phyloP scores from a whole-genome alignment of 2,329 filamentous ascomycete genomes.

The Microsporum ferrugineum region DNA sequence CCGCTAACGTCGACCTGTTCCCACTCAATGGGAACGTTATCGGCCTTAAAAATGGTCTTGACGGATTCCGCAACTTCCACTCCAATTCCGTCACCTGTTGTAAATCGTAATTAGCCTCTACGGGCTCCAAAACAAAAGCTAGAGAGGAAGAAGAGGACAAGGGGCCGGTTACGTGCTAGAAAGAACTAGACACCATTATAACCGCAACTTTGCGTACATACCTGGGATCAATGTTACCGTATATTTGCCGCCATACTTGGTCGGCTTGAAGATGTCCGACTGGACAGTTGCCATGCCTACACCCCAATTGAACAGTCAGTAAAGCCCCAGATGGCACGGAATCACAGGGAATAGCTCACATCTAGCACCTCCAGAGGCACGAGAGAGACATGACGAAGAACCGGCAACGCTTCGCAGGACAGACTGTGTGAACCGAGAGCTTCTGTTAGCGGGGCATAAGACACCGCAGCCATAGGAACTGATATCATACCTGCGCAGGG shows the following conservation, averaged over 20 bases:
- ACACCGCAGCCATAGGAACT: not conserved
- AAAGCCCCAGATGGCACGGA: not conserved
- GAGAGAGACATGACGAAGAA: slow-evolving; percentile 36
- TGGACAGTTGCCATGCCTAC: slow-evolving; percentile 67
- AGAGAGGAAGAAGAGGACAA: not conserved
- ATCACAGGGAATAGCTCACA: slow-evolving; percentile 30
- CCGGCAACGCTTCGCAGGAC: slow-evolving; percentile 45
- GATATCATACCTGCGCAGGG: slow-evolving; percentile 30
- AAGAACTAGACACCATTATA: not conserved
- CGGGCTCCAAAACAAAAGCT: not conserved
- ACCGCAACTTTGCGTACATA: slow-evolving; percentile 28
- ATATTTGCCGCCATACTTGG: slow-evolving; percentile 99
- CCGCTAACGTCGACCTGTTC: slow-evolving; percentile 95
- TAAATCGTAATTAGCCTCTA: not conserved
- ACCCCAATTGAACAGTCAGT: slow-evolving; percentile 1
- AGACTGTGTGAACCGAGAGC: slow-evolving; percentile 42
- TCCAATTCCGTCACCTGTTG: slow-evolving; percentile 81
- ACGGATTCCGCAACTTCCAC: slow-evolving; percentile 96
- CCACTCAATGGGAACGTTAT: slow-evolving; percentile 98
- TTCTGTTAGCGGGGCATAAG: slow-evolving; percentile 6
- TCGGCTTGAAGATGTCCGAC: slow-evolving; percentile 96
- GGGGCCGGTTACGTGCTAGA: not conserved
- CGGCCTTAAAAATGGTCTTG: slow-evolving; percentile 98
- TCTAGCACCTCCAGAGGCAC: slow-evolving; percentile 43
- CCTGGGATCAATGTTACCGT: slow-evolving; percentile 96